These are phyloP conservation scores for Phascolomyces articulosus DNA, from an alignment of 371 early-diverging fungal genomes.

Conservation along the genomic window DNA sequence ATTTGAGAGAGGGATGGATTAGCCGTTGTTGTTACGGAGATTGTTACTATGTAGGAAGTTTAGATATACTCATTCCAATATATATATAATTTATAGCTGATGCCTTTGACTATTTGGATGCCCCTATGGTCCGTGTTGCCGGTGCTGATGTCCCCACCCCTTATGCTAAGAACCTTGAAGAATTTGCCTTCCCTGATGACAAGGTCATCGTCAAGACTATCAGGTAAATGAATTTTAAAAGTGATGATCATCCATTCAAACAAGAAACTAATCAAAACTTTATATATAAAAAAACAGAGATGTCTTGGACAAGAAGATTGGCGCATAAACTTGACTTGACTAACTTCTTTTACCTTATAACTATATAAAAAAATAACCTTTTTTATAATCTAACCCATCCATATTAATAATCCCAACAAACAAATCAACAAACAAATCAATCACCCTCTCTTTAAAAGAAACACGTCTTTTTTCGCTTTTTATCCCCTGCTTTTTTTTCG, in stretches of 20 bases:
- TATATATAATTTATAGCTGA: constrained; percentile 51
- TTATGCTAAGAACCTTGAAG: constrained; percentile 97
- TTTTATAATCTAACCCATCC: not conserved
- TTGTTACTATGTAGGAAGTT: too few relatives aligned
- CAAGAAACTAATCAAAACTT: not conserved
- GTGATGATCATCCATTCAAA: not conserved
- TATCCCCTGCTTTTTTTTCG: not conserved
- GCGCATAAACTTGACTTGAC: constrained; percentile 18
- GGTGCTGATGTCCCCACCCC: constrained; percentile 99
- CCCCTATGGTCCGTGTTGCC: constrained; percentile 94
- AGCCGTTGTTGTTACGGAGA: too few relatives aligned
- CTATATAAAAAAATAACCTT: not conserved
- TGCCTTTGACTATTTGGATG: constrained; percentile 96
- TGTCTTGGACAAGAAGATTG: constrained; percentile 24
- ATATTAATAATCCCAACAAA: not conserved
- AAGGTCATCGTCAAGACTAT: constrained; percentile 83
- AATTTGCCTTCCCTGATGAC: constrained; percentile 86
- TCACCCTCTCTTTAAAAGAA: not conserved
- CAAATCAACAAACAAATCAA: not conserved
- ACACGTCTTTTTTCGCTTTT: not conserved
- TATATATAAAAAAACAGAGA: constrained; percentile 6
- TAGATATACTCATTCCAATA: not conserved
- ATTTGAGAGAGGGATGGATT: too few relatives aligned
- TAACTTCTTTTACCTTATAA: too few relatives aligned
- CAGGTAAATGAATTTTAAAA: constrained; percentile 21